Evolutionary conservation across 805 yeast genomes (phyloP).

Genomic region (Kurtzmaniella cleridarum): DNA sequence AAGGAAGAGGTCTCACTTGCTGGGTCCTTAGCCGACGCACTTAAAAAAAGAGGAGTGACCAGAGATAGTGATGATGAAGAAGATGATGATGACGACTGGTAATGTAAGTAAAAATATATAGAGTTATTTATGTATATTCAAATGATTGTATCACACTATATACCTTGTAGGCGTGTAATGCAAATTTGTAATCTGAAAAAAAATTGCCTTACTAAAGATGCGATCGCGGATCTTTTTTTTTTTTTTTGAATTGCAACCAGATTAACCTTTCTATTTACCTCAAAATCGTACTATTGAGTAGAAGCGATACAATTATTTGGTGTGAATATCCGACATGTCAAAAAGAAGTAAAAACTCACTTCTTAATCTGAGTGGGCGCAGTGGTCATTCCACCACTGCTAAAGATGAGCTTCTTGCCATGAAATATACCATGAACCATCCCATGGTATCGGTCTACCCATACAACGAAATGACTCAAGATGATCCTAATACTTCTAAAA

Average conservation of each 20-base stretch:
- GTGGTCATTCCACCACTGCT: slow-evolving; percentile 12
- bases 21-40: slow-evolving; percentile 85
- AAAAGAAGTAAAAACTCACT: slow-evolving; percentile 5
- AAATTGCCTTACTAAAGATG: too few species aligned
- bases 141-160: not conserved
- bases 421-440: slow-evolving; percentile 33
- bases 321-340: slow-evolving; percentile 1
- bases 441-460: slow-evolving; percentile 29
- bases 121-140: not conserved
- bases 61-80: slow-evolving; percentile 68
- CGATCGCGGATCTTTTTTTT: too few species aligned
- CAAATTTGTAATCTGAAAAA: not conserved
- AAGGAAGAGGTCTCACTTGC: slow-evolving; percentile 60
- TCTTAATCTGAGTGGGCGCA: slow-evolving; percentile 6
- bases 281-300: too few species aligned
- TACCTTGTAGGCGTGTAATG: not conserved
- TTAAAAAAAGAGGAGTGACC: slow-evolving; percentile 69
- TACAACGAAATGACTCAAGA: slow-evolving; percentile 16
- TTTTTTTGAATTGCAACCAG: too few species aligned
- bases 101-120: slow-evolving; percentile 1
- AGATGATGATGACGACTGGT: slow-evolving; percentile 55
- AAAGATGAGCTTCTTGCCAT: slow-evolving; percentile 30
- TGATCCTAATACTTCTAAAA: not conserved
- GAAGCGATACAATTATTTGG: not conserved
- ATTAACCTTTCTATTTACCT: too few species aligned